Percentiles rank a stretch among this genome's conserved stretches.
Evolutionary conservation across 257 asterid species (phyloP).

Genomic region (Ligustrum vulgare): DNA sequence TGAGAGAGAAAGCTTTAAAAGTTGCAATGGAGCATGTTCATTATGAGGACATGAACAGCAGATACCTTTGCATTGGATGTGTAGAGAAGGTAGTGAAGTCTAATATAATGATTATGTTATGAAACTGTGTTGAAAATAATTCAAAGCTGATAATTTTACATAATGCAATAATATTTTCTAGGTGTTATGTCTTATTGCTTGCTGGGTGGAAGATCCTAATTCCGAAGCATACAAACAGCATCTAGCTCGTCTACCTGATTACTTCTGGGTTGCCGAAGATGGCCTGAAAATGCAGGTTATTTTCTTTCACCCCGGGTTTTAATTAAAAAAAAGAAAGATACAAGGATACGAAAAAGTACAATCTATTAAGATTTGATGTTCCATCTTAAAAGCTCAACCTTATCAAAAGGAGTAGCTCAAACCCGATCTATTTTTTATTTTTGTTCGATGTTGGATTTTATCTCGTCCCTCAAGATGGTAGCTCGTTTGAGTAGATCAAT

Average conservation of each 20-base stretch:
- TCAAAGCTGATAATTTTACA: not conserved
- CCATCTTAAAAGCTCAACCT: no score
- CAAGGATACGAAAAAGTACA: no score
- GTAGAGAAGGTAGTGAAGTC: conserved; percentile 40
- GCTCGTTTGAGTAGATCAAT: no score
- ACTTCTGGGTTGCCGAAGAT: conserved; percentile 69
- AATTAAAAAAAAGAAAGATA: no score
- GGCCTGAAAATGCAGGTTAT: conserved; percentile 67
- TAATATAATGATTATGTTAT: not conserved
- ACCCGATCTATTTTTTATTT: no score
- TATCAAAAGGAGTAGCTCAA: no score
- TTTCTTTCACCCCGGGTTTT: not conserved
- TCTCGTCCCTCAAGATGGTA: no score
- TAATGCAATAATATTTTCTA: conserved; percentile 5
- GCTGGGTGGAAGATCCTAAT: conserved; percentile 74
- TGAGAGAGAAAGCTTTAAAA: conserved; percentile 44
- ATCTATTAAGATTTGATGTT: no score
- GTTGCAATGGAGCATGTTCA: conserved; percentile 49
- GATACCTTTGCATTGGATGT: conserved; percentile 50
- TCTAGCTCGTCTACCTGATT: conserved; percentile 58
- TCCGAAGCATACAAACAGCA: conserved; percentile 46
- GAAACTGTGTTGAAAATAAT: not conserved
- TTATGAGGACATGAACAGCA: conserved; percentile 53
- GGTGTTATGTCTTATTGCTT: conserved; percentile 52
- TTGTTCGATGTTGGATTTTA: no score